phyloP scores from a whole-genome alignment of 1,139 yeast species.

The Ogataea hybrid region DNA sequence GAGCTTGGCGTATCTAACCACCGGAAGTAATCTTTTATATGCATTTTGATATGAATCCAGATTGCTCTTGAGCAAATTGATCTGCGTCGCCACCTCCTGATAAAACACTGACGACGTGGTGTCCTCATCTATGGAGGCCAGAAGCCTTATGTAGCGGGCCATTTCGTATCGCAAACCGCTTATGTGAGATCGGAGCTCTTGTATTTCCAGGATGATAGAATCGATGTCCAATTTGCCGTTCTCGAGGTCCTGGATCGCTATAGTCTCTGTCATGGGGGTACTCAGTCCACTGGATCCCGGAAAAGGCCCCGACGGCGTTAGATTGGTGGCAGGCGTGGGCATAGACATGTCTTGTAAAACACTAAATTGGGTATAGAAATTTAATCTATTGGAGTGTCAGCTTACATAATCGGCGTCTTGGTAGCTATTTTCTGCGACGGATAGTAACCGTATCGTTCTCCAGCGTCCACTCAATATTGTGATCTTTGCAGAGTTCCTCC shows the following conservation, averaged over 20 bases:
- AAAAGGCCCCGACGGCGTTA: constrained; percentile 16
- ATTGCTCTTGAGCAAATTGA: constrained; percentile 39
- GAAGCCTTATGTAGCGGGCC: constrained; percentile 25
- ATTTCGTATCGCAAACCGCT: constrained; percentile 30
- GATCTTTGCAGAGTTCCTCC: constrained; percentile 8
- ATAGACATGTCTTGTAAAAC: constrained; percentile 16
- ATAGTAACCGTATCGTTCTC: constrained; percentile 17
- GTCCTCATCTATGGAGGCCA: constrained; percentile 29
- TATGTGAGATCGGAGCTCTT: constrained; percentile 29
- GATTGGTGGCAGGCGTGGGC: constrained; percentile 21
- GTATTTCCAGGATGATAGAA: constrained; percentile 35
- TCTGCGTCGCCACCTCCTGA: constrained; percentile 23
- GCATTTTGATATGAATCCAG: constrained; percentile 44
- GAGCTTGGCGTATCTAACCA: constrained; percentile 50
- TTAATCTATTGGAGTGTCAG: not conserved
- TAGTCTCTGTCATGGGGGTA: constrained; percentile 27
- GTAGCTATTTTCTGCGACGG: constrained; percentile 4
- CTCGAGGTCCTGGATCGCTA: constrained; percentile 35
- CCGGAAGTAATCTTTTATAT: constrained; percentile 46
- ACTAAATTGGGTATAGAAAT: not conserved
- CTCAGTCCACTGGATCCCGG: constrained; percentile 19
- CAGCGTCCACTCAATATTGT: constrained; percentile 18
- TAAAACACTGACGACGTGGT: constrained; percentile 22
- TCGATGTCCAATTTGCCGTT: constrained; percentile 34
- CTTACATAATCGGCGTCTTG: constrained; percentile 1